phyloP scores from a whole-genome alignment of 331 rosid genomes.

The Ulmus americana region DNA sequence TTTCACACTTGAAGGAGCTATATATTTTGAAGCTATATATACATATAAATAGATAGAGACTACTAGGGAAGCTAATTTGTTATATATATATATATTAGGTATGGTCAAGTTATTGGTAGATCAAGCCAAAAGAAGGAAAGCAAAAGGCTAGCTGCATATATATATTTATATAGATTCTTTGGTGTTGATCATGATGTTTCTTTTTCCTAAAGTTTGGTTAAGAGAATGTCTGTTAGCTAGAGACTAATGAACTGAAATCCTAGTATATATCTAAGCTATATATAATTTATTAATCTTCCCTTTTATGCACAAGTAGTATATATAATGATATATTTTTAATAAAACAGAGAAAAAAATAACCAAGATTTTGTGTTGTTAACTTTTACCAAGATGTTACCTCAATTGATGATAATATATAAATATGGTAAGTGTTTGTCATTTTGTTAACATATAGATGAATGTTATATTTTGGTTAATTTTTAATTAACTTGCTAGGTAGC shows the following conservation, averaged over 20 bases:
- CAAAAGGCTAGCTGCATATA: not conserved
- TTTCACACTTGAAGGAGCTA: not conserved
- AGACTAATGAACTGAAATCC: not conserved
- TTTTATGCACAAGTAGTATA: too few species aligned
- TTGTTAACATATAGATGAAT: too few species aligned
- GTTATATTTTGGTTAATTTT: too few species aligned
- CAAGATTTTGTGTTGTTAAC: too few species aligned
- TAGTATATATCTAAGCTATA: not conserved
- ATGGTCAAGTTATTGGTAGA: not conserved
- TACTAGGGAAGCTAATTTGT: not conserved
- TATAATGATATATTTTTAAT: too few species aligned
- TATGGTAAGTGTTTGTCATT: too few species aligned
- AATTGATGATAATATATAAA: too few species aligned
- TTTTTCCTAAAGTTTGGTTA: not conserved
- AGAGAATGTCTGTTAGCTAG: not conserved
- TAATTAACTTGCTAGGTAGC: too few species aligned
- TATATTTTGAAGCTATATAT: not conserved
- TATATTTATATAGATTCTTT: not conserved
- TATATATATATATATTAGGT: not conserved
- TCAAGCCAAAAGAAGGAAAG: slow-evolving; percentile 1
- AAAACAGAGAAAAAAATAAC: too few species aligned
- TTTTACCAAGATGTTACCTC: too few species aligned
- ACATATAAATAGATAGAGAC: not conserved
- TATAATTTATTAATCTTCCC: not conserved
- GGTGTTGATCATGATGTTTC: not conserved